Conservation (phyloP, 345 rosid species). For the Boechera stricta region DNA sequence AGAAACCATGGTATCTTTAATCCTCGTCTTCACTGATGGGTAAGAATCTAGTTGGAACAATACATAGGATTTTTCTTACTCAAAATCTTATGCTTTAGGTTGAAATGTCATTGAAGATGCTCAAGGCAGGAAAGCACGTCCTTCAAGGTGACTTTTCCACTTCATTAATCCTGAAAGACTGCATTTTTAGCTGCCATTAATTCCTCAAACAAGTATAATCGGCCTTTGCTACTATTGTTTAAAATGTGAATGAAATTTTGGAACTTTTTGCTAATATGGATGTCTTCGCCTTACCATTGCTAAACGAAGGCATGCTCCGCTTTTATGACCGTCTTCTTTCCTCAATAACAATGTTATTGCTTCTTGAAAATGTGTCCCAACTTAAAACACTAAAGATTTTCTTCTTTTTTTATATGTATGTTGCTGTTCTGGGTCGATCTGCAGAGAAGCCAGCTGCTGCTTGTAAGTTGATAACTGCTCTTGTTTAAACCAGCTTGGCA, state of each 20-base stretch:
- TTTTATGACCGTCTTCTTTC: neutral
- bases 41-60: neutral
- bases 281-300: neutral
- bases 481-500: slow-evolving; percentile 7
- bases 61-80: neutral
- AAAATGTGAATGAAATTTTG: slow-evolving; percentile 3
- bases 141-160: slow-evolving; percentile 68
- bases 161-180: slow-evolving; percentile 14
- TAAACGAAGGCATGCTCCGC: neutral
- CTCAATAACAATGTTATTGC: neutral
- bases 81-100: slow-evolving; percentile 54
- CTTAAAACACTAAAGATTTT: slow-evolving; percentile 41
- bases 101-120: slow-evolving; percentile 75
- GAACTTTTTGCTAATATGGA: neutral
- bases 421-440: slow-evolving; percentile 54
- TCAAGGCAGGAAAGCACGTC: slow-evolving; percentile 90
- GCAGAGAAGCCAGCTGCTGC: slow-evolving; percentile 98
- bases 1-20: slow-evolving; percentile 67
- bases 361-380: slow-evolving; percentile 9
- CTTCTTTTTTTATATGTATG: slow-evolving; percentile 46
- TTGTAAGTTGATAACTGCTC: slow-evolving; percentile 61
- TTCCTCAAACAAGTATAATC: slow-evolving; percentile 16
- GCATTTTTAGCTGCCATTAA: slow-evolving; percentile 4
- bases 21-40: neutral
- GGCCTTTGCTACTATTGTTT: neutral